A percentile compares a stretch with the other conserved stretches of the same genome.
phyloP scores from a whole-genome alignment of 2,329 filamentous ascomycete genomes.

The Aureobasidium sp. region DNA sequence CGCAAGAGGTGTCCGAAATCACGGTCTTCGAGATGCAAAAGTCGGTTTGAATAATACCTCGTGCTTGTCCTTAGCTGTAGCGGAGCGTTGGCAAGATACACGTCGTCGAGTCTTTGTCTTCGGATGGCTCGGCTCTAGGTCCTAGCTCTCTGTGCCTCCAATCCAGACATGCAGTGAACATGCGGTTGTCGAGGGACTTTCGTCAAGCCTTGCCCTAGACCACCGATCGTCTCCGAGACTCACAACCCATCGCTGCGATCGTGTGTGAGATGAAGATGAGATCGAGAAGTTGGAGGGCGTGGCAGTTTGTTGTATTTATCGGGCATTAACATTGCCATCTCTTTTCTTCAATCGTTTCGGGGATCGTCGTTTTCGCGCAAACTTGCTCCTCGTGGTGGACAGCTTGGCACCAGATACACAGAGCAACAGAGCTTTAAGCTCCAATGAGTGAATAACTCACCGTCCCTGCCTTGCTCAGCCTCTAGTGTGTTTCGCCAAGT shows the following conservation, averaged over 20 bases:
- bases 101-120: neutral
- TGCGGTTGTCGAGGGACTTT: constrained; percentile 2
- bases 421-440: constrained; percentile 9
- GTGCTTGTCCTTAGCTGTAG: neutral
- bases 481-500: constrained; percentile 8
- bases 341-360: neutral
- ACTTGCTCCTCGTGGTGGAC: constrained; percentile 5
- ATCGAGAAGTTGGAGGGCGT: neutral
- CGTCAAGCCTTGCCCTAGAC: constrained; percentile 4
- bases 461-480: neutral
- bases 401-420: constrained; percentile 6
- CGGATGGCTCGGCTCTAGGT: neutral
- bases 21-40: neutral
- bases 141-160: constrained; percentile 8
- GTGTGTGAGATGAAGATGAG: neutral
- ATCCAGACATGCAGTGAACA: constrained; percentile 9
- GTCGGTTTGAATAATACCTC: neutral
- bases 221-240: neutral
- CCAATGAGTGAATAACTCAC: neutral
- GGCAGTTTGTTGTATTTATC: neutral
- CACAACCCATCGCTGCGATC: neutral
- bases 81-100: neutral
- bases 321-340: neutral
- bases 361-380: constrained; percentile 10
- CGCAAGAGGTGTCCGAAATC: neutral